These are phyloP conservation scores for Avena eriantha DNA, from an alignment of 176 grass and related monocot species.

Conservation along the genomic window DNA sequence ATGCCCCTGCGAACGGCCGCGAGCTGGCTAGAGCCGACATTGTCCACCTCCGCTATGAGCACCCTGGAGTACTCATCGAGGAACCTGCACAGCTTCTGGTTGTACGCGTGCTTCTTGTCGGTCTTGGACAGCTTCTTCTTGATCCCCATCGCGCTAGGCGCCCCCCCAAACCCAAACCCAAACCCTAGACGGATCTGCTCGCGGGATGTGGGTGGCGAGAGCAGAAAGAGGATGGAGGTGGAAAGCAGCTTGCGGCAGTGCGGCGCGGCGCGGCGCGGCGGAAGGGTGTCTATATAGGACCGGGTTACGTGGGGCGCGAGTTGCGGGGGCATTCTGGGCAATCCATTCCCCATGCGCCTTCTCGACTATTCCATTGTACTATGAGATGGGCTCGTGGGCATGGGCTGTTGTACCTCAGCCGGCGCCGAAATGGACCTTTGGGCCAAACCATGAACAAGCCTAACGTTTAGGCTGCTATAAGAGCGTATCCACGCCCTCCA, in stretches of 20 bases:
- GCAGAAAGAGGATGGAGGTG: background rate
- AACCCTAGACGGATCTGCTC: slow-evolving; percentile 18
- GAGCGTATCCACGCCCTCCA: too few relatives aligned
- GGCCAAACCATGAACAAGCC: too few relatives aligned
- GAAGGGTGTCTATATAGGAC: slow-evolving; percentile 40
- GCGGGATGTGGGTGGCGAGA: background rate
- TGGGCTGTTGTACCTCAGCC: too few relatives aligned
- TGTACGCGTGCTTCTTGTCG: slow-evolving; percentile 78
- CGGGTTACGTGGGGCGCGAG: background rate
- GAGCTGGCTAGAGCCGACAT: slow-evolving; percentile 85
- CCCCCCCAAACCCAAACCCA: background rate
- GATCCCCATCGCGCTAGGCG: slow-evolving; percentile 59
- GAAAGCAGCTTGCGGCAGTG: slow-evolving; percentile 42
- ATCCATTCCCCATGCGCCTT: background rate
- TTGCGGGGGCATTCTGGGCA: slow-evolving; percentile 7
- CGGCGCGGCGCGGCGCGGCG: slow-evolving; percentile 24
- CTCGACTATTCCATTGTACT: background rate
- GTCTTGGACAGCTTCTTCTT: slow-evolving; percentile 57
- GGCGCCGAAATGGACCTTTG: too few relatives aligned
- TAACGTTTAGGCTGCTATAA: too few relatives aligned
- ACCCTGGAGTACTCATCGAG: slow-evolving; percentile 83
- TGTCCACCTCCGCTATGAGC: slow-evolving; percentile 74
- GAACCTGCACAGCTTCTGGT: slow-evolving; percentile 68
- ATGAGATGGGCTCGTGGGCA: too few relatives aligned
- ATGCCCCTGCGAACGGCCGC: slow-evolving; percentile 66